A percentile compares a stretch with the other conserved stretches of the same genome.
Evolutionary conservation across 1,139 yeast genomes (phyloP).

Genomic region (Lodderomyces metapsilosis): DNA sequence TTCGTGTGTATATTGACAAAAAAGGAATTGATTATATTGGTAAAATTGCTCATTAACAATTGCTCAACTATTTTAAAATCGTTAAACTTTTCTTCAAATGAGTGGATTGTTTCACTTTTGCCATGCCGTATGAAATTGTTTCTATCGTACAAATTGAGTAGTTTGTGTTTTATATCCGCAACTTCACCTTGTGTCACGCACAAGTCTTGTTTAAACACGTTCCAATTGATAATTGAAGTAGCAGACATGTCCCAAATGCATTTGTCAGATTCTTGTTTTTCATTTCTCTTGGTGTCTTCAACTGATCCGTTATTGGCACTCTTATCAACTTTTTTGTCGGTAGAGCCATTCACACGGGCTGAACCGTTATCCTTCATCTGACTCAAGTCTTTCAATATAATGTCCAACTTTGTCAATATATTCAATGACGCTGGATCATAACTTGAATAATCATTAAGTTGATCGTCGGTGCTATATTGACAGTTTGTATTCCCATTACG

Average conservation of each 20-base stretch:
- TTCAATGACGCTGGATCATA: conserved; percentile 27
- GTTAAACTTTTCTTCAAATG: conserved; percentile 18
- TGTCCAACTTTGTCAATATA: conserved; percentile 31
- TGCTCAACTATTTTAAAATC: conserved; percentile 20
- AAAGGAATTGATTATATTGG: conserved; percentile 28
- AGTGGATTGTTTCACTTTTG: background rate
- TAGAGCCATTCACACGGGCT: background rate
- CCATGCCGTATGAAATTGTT: conserved; percentile 8
- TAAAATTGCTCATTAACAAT: conserved; percentile 21
- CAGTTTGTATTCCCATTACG: conserved; percentile 30
- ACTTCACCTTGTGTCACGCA: conserved; percentile 17
- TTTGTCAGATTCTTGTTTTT: conserved; percentile 15
- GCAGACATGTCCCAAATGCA: conserved; percentile 43
- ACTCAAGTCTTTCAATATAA: conserved; percentile 27
- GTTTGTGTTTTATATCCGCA: conserved; percentile 14
- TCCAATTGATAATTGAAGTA: conserved; percentile 39
- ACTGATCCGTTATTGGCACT: background rate
- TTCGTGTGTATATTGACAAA: conserved; percentile 37
- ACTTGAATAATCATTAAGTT: conserved; percentile 22
- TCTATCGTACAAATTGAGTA: conserved; percentile 20
- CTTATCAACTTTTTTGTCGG: background rate
- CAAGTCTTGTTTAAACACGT: conserved; percentile 20
- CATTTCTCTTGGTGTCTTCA: background rate
- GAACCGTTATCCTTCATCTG: conserved; percentile 15
- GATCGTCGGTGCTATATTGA: conserved; percentile 33